Evolutionary conservation across 768 basidiomycete genomes (phyloP).

Genomic region (Multifurca ochricompacta): DNA sequence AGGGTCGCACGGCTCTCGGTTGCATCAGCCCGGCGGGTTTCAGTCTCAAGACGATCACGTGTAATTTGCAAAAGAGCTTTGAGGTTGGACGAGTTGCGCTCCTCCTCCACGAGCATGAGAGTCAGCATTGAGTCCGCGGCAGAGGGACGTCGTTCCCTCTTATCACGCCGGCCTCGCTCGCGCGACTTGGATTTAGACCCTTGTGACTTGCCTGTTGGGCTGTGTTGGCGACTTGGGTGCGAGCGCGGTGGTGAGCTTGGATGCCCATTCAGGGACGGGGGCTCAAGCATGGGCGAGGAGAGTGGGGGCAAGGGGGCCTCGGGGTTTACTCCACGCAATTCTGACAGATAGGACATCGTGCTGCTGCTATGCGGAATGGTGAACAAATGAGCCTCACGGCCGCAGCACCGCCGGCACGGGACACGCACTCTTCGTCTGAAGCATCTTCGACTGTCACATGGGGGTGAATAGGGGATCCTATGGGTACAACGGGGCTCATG

Average conservation of each 20-base stretch:
- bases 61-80: conserved; percentile 19
- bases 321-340: not conserved
- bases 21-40: conserved; percentile 17
- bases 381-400: not conserved
- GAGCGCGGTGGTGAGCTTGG: not conserved
- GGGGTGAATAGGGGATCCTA: conserved; percentile 4
- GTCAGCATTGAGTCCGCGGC: conserved; percentile 18
- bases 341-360: conserved; percentile 10
- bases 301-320: not conserved
- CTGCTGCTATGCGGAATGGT: conserved; percentile 1
- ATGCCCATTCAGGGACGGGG: not conserved
- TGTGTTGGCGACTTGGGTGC: not conserved
- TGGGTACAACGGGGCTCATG: conserved; percentile 8
- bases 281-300: conserved; percentile 3
- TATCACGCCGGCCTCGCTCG: conserved; percentile 8
- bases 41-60: conserved; percentile 16
- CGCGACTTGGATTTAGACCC: conserved; percentile 14
- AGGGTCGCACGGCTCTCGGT: conserved; percentile 21
- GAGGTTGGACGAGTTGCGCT: conserved; percentile 21
- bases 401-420: not conserved
- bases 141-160: conserved; percentile 9
- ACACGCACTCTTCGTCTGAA: conserved; percentile 18
- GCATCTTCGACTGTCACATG: conserved; percentile 18
- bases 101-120: conserved; percentile 21
- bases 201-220: conserved; percentile 13